Evolutionary conservation across 441 rosid genomes (phyloP), one percentile per base, ranked within the genome.

Genomic region (Aleurites moluccanus): DNA sequence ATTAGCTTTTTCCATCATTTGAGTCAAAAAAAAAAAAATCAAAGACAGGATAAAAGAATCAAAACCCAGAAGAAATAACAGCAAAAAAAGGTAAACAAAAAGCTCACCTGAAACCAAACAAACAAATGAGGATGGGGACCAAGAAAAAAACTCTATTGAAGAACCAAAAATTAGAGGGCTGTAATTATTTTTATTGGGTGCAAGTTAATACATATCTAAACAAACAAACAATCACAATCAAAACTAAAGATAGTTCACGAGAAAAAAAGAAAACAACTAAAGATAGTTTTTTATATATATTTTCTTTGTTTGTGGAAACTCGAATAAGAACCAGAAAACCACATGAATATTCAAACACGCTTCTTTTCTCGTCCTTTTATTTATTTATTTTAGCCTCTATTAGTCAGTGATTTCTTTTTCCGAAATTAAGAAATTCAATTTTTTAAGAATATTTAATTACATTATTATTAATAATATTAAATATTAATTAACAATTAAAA

Each of bases 51-150:
- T 42, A 38, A 7, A 25, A 33, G 9, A 38, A 44, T 35, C 42
- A 10, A 52, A 56, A 63, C 21, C 57, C 30, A 30, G 47, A 14
- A 50, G 60, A 11, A 35, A 10, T 9, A 64, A 73, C 44, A 23
- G 14, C 14, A 47, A 47, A 33, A 14, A 62, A 10, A 3, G 3
- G 7, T 18, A 30, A 18, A 21, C 7, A 30, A 63, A 64, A 66
- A 10, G 15, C 56, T 76, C 15, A 76, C 77, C 71, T 64, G 55
- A 49, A 42, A 55, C 25, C 14, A 60, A 49, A 8, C 53, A 21
- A 18, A n/a, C 0, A 20, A 62, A 52, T n/a, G 4, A 7, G 6
- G 38, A n/a, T 35, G 7, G 44, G 21, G 14, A 38, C 23, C 25
- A 64, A 11, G 27, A n/a, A n/a, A 40, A 38, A 61, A n/a, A 18